A percentile compares a stretch with the other conserved stretches of the same genome.
These are phyloP conservation scores for Immersiporthe knoxdaviesiana DNA, from an alignment of 2,329 filamentous ascomycete species.

Conservation along the genomic window DNA sequence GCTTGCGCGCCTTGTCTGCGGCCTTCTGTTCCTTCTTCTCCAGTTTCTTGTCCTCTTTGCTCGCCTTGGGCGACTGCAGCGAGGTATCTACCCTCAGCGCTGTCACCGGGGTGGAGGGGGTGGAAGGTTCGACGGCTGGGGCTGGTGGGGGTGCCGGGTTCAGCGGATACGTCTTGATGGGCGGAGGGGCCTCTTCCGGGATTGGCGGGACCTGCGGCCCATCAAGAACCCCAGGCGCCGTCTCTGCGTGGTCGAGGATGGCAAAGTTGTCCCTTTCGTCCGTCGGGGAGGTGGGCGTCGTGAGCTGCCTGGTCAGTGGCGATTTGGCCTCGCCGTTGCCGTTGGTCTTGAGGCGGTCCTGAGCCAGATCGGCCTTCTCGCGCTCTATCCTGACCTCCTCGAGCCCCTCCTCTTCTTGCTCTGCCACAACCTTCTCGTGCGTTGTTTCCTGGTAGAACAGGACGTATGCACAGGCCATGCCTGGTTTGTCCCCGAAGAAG, in stretches of 20 bases:
- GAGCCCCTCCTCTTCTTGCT: slow-evolving; percentile 80
- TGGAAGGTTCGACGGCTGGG: slow-evolving; percentile 33
- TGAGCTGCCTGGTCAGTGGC: slow-evolving; percentile 54
- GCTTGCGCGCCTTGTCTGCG: slow-evolving; percentile 52
- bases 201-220: slow-evolving; percentile 32
- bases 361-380: slow-evolving; percentile 59
- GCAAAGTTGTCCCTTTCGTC: slow-evolving; percentile 57
- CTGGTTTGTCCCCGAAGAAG: slow-evolving; percentile 93
- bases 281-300: slow-evolving; percentile 48
- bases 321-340: slow-evolving; percentile 47
- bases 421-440: slow-evolving; percentile 68
- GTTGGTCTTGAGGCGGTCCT: slow-evolving; percentile 33
- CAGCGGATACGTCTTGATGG: slow-evolving; percentile 34
- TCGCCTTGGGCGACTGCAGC: slow-evolving; percentile 38
- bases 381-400: slow-evolving; percentile 63
- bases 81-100: slow-evolving; percentile 59
- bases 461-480: slow-evolving; percentile 92
- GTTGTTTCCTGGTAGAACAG: slow-evolving; percentile 95
- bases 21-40: slow-evolving; percentile 71
- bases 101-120: slow-evolving; percentile 37
- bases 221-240: slow-evolving; percentile 54
- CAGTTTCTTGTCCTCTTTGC: slow-evolving; percentile 65
- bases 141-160: slow-evolving; percentile 38
- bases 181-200: slow-evolving; percentile 32
- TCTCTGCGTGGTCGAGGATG: slow-evolving; percentile 67